A percentile compares a stretch with the other conserved stretches of the same genome.
Evolutionary conservation across 768 basidiomycete genomes (phyloP).

Genomic region (Jaapia argillacea): DNA sequence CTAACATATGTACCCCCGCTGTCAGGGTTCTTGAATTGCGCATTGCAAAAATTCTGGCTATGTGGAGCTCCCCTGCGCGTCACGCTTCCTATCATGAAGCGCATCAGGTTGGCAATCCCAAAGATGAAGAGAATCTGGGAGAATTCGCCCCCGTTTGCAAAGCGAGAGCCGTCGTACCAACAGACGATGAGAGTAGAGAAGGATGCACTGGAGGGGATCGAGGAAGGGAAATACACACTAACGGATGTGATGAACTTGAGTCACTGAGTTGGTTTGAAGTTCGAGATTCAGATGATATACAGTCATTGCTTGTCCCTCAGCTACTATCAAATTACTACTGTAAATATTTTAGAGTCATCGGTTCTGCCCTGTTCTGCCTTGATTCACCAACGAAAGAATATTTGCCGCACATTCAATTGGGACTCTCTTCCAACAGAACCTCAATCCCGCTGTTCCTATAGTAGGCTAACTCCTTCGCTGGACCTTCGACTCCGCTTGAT

Average conservation of each 20-base stretch:
- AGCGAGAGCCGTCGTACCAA: too few species aligned
- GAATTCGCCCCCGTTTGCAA: too few species aligned
- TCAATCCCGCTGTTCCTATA: background rate
- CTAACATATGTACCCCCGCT: background rate
- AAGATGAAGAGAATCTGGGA: background rate
- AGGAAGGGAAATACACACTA: background rate
- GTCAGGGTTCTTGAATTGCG: background rate
- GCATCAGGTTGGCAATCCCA: background rate
- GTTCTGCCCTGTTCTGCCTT: background rate
- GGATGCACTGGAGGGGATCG: background rate
- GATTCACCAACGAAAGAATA: background rate
- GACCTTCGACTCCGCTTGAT: conserved; percentile 24
- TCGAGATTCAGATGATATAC: background rate
- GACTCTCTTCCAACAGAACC: background rate
- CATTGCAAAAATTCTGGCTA: background rate
- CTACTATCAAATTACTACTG: background rate
- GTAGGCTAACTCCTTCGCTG: background rate
- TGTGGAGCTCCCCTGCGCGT: background rate
- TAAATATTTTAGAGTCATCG: background rate
- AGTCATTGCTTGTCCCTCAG: background rate
- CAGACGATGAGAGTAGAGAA: background rate
- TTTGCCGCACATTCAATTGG: background rate
- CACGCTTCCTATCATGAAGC: background rate
- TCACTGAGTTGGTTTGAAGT: background rate
- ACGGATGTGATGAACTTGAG: background rate